Evolutionary conservation across 768 basidiomycete species (phyloP).

Genomic region (Leccinum sublutescens): DNA sequence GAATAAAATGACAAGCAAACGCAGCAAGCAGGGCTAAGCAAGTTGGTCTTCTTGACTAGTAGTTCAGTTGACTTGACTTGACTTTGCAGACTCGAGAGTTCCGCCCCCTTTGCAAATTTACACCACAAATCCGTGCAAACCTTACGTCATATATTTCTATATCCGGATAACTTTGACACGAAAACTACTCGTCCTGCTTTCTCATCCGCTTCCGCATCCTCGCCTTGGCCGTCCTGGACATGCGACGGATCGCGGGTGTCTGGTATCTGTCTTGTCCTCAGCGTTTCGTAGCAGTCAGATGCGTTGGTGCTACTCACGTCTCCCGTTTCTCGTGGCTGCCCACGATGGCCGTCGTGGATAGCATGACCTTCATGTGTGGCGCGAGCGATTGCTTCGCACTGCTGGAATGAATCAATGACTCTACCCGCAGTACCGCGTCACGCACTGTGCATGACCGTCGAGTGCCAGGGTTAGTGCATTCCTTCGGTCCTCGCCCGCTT

Average conservation of each 20-base stretch:
- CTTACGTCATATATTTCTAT: slow-evolving; percentile 25
- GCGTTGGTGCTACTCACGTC: slow-evolving; percentile 34
- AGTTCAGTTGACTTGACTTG: not conserved
- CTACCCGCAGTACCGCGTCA: slow-evolving; percentile 4
- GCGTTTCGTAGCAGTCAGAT: not conserved
- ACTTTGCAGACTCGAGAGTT: slow-evolving; percentile 1
- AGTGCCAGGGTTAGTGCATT: slow-evolving; percentile 39
- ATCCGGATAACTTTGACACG: slow-evolving; percentile 10
- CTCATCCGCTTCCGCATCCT: slow-evolving; percentile 47
- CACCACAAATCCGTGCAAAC: slow-evolving; percentile 12
- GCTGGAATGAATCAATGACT: not conserved
- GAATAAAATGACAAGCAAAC: slow-evolving; percentile 11
- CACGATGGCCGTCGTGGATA: slow-evolving; percentile 48
- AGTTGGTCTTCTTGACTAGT: not conserved
- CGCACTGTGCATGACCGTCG: slow-evolving; percentile 61
- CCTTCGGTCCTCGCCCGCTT: slow-evolving; percentile 35
- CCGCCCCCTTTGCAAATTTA: slow-evolving; percentile 12
- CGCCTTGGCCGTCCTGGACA: slow-evolving; percentile 57
- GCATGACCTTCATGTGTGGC: slow-evolving; percentile 69
- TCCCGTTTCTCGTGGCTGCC: slow-evolving; percentile 34
- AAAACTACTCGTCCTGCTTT: slow-evolving; percentile 29
- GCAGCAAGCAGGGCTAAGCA: not conserved
- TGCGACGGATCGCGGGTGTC: slow-evolving; percentile 46
- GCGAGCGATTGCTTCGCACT: slow-evolving; percentile 57
- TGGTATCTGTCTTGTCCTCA: slow-evolving; percentile 51